These are phyloP conservation scores for Entonaema liquescens DNA, from an alignment of 495 filamentous ascomycete species.

Conservation along the genomic window DNA sequence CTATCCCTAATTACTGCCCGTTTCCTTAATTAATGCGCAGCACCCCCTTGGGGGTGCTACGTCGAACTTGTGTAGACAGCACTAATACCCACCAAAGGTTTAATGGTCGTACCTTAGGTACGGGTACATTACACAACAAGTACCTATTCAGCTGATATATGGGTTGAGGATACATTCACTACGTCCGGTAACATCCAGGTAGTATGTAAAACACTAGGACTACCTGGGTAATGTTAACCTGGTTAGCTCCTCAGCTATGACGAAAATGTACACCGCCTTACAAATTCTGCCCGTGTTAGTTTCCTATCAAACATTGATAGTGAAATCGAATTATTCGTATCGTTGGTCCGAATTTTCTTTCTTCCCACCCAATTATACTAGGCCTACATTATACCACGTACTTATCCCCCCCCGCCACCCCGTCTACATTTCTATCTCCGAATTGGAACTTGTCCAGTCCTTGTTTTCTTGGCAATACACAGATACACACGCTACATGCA, in stretches of 20 bases:
- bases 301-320: conserved; percentile 24
- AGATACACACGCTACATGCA: conserved; percentile 3
- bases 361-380: background rate
- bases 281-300: conserved; percentile 28
- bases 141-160: too few relatives aligned
- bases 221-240: background rate
- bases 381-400: background rate
- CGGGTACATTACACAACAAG: too few relatives aligned
- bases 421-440: conserved; percentile 39
- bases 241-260: conserved; percentile 11
- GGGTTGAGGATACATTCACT: too few relatives aligned
- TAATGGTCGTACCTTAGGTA: too few relatives aligned
- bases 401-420: conserved; percentile 7
- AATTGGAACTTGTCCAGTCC: conserved; percentile 15
- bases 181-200: too few relatives aligned
- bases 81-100: too few relatives aligned
- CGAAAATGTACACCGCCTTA: conserved; percentile 31
- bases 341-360: conserved; percentile 1
- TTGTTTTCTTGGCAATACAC: conserved; percentile 27
- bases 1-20: too few relatives aligned
- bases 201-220: background rate
- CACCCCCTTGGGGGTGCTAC: too few relatives aligned
- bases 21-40: too few relatives aligned
- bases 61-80: too few relatives aligned
- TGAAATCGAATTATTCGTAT: conserved; percentile 31